These are phyloP conservation scores for Sideroxylon spinosum DNA, from an alignment of 179 eudicot species.

Conservation along the genomic window DNA sequence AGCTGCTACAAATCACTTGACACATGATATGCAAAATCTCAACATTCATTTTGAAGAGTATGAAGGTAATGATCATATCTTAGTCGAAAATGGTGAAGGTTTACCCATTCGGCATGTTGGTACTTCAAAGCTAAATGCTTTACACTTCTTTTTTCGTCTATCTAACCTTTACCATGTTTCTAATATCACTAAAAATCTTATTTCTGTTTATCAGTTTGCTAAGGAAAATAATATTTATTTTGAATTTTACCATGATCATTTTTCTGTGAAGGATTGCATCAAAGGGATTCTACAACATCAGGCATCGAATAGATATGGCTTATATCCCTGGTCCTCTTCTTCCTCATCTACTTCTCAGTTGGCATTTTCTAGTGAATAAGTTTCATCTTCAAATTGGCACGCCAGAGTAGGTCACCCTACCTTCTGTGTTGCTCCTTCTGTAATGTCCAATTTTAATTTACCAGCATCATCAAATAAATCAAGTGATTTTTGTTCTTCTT, in stretches of 20 bases:
- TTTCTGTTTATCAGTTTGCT: neutral
- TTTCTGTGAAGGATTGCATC: slow-evolving; percentile 8
- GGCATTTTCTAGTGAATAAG: neutral
- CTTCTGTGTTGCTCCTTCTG: neutral
- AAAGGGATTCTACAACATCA: neutral
- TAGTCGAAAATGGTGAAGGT: no score
- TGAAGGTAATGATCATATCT: no score
- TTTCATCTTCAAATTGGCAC: neutral
- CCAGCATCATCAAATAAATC: neutral
- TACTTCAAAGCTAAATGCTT: no score
- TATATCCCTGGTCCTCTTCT: neutral
- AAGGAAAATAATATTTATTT: neutral
- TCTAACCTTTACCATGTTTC: neutral
- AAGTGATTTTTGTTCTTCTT: neutral
- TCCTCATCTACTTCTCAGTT: neutral
- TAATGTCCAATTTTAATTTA: no score
- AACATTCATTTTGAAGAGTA: no score
- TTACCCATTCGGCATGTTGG: no score
- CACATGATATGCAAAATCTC: no score
- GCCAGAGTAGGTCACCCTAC: neutral
- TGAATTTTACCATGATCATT: neutral
- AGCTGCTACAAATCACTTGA: no score
- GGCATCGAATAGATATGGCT: neutral
- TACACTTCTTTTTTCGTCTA: no score
- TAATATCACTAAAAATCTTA: neutral